phyloP scores from a whole-genome alignment of 2,329 filamentous ascomycete genomes.

The Fusarium pseudoanthophilum region DNA sequence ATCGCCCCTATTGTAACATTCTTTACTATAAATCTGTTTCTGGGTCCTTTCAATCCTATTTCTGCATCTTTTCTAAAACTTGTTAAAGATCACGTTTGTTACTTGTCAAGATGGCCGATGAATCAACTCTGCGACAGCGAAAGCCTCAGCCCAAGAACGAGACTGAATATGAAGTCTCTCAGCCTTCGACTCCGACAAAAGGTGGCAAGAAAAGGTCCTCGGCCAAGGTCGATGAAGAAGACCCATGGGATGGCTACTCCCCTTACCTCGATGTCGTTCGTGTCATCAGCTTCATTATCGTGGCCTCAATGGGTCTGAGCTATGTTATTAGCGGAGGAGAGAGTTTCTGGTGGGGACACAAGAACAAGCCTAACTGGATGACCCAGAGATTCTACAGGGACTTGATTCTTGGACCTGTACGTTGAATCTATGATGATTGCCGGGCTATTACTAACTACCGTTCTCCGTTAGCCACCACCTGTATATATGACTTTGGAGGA shows the following conservation, averaged over 20 bases:
- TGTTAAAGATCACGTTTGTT: neutral
- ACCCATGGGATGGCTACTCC: constrained; percentile 59
- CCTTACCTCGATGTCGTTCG: constrained; percentile 74
- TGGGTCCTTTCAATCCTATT: neutral
- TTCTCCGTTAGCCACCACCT: constrained; percentile 61
- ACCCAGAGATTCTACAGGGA: constrained; percentile 66
- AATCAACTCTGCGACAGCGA: constrained; percentile 57
- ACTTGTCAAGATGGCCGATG: constrained; percentile 50
- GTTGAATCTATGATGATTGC: constrained; percentile 16
- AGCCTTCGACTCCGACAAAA: constrained; percentile 43
- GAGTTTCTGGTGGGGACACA: constrained; percentile 73
- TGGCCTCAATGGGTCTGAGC: constrained; percentile 76
- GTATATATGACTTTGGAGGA: constrained; percentile 78
- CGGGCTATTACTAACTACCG: constrained; percentile 3
- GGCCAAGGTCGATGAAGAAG: constrained; percentile 55
- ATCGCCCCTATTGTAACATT: constrained; percentile 19
- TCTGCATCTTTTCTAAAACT: neutral
- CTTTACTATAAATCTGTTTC: constrained; percentile 14
- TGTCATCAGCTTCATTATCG: constrained; percentile 72
- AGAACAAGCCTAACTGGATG: constrained; percentile 71
- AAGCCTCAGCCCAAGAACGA: constrained; percentile 49
- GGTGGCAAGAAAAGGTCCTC: constrained; percentile 36
- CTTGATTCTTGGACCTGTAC: constrained; percentile 40
- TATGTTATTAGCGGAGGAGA: constrained; percentile 80
- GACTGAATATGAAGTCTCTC: constrained; percentile 29